Evolutionary conservation across 2,329 filamentous ascomycete species (phyloP).

Genomic region (Hortaea werneckii): DNA sequence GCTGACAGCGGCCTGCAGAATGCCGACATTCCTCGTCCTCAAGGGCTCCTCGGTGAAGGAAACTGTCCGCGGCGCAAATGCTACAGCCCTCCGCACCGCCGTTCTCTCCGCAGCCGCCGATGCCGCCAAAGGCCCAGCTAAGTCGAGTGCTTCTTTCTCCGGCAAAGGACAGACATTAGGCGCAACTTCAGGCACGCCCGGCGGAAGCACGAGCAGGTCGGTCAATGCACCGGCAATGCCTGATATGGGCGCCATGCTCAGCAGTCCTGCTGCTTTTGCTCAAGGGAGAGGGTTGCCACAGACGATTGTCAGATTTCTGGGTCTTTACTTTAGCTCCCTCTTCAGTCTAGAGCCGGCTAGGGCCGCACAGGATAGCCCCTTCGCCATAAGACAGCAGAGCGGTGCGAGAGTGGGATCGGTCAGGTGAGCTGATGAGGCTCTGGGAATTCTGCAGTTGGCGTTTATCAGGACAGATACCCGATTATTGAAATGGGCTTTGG

Average conservation of each 20-base stretch:
- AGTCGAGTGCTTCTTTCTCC: constrained; percentile 25
- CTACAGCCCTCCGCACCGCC: constrained; percentile 37
- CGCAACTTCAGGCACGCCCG: constrained; percentile 1
- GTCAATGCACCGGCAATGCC: constrained; percentile 21
- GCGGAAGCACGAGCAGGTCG: constrained; percentile 13
- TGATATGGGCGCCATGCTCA: constrained; percentile 12
- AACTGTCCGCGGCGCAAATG: constrained; percentile 39
- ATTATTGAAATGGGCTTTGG: no score
- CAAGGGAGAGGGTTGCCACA: constrained; percentile 29
- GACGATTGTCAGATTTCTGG: constrained; percentile 35
- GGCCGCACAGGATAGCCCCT: constrained; percentile 35
- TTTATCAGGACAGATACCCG: no score
- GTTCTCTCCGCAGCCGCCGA: constrained; percentile 36
- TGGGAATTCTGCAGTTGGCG: neutral
- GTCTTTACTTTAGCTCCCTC: constrained; percentile 35
- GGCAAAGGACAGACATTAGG: constrained; percentile 36
- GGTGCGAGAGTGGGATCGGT: constrained; percentile 2
- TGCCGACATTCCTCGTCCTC: constrained; percentile 42
- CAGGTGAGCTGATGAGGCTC: neutral
- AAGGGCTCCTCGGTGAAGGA: constrained; percentile 34
- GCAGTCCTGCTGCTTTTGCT: constrained; percentile 19
- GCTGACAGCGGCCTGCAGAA: constrained; percentile 14
- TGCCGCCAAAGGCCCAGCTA: constrained; percentile 27
- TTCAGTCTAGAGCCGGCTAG: constrained; percentile 35
- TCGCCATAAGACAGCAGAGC: constrained; percentile 25